Evolutionary conservation across 768 basidiomycete species (phyloP).

Genomic region (Favolaschia claudopus): DNA sequence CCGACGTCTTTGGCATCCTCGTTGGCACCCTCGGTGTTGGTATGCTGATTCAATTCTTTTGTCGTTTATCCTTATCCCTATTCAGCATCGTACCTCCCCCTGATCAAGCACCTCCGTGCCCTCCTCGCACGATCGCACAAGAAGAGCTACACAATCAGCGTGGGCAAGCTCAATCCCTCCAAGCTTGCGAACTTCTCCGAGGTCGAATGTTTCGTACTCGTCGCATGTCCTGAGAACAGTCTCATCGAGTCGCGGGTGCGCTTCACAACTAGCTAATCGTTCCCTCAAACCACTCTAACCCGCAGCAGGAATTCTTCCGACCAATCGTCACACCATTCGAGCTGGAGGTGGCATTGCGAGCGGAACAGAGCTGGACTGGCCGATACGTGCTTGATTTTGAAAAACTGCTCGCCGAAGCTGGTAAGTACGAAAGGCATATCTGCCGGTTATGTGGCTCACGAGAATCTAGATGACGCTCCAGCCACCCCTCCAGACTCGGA

Average conservation of each 20-base stretch:
- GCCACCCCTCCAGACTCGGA: slow-evolving; percentile 16
- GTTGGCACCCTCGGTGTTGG: slow-evolving; percentile 93
- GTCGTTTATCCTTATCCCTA: neutral
- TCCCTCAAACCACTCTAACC: neutral
- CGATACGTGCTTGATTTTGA: slow-evolving; percentile 83
- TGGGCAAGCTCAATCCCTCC: slow-evolving; percentile 93
- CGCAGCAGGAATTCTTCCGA: slow-evolving; percentile 77
- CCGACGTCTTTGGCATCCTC: slow-evolving; percentile 94
- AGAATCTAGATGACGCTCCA: neutral
- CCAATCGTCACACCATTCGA: slow-evolving; percentile 97
- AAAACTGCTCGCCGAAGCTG: slow-evolving; percentile 51
- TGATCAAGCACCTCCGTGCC: slow-evolving; percentile 82
- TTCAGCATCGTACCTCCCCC: slow-evolving; percentile 82
- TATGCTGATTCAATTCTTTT: slow-evolving; percentile 48
- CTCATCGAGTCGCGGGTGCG: slow-evolving; percentile 74
- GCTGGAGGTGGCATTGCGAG: slow-evolving; percentile 78
- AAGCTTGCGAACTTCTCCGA: slow-evolving; percentile 97
- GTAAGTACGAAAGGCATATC: no score
- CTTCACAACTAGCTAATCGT: neutral
- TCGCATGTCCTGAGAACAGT: slow-evolving; percentile 94
- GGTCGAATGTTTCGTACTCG: slow-evolving; percentile 94
- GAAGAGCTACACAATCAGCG: slow-evolving; percentile 94
- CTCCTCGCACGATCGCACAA: slow-evolving; percentile 73
- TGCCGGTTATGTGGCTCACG: no score
- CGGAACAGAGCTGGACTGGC: slow-evolving; percentile 76